phyloP scores from a whole-genome alignment of 164 flowering plant species.

The Vitis amurensis region DNA sequence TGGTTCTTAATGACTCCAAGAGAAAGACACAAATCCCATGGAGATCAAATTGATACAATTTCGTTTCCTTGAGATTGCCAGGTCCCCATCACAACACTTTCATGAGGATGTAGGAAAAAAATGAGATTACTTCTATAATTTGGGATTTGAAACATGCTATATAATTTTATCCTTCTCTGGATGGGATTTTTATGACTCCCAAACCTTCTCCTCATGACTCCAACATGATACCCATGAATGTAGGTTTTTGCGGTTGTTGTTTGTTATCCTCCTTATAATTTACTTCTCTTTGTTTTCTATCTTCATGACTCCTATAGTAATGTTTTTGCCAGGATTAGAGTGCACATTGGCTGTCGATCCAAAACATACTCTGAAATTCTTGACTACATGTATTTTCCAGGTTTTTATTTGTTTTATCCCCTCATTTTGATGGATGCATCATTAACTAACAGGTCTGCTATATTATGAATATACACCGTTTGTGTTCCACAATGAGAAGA shows the following conservation, averaged over 20 bases:
- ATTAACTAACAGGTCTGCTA: not conserved
- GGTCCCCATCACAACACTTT: not conserved
- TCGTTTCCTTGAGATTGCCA: not conserved
- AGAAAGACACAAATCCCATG: not conserved
- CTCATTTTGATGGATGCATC: not conserved
- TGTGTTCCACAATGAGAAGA: not conserved
- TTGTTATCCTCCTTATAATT: not conserved
- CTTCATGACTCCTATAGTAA: too few relatives aligned
- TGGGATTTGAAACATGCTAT: not conserved
- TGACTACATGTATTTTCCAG: not conserved
- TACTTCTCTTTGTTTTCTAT: not conserved
- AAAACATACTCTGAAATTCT: not conserved
- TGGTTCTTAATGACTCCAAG: too few relatives aligned
- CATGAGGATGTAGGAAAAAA: not conserved
- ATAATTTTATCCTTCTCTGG: not conserved
- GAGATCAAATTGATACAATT: not conserved
- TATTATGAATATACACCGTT: not conserved
- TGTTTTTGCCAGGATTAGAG: too few relatives aligned
- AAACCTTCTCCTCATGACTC: too few relatives aligned
- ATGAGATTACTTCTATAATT: not conserved
- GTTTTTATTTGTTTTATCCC: not conserved
- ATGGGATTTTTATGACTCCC: too few relatives aligned
- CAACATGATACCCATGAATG: too few relatives aligned
- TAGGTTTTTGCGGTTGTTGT: not conserved
- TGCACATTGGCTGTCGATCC: too few relatives aligned